Base-by-base conservation (phyloP, 1,284 basidiomycete species). In the Xanthoconium separans region DNA sequence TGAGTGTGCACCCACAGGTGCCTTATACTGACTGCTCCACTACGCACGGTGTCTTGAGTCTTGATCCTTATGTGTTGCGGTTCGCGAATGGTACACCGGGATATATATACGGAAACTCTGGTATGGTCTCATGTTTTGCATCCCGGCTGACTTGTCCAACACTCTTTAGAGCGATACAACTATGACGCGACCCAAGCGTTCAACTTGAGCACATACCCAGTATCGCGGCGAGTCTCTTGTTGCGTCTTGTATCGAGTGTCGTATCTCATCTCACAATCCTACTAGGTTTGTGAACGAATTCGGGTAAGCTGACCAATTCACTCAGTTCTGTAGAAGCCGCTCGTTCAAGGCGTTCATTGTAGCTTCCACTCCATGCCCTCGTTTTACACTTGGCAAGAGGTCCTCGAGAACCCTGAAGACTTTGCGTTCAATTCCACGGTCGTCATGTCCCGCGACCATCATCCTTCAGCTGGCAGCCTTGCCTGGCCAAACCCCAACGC, bases 311-410 rank as follows among this genome's bases (percentile, higher is more conserved):
- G n/a, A n/a, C 29, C 12, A 3, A 24, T 40, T 33, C 36, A 8
- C 16, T 2, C 10, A 42, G 5, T 30, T 20, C n/a, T 10, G 11
- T 27, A 10, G 30, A 12, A 20, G 15, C 22, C 16, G 22, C 16
- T n/a, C 13, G 2, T 45, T 45, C 4, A 13, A 54, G 15, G 2
- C 15, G 6, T n/a, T 39, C 20, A 1, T 16, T 37, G 10, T 27
- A 83, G 82, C 18, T 85, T 84, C 69, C 84, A 84, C 62, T 84
- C 83, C 0, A 80, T 84, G 76, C 82, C 84, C 0, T 85, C 81
- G 0, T 81, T 85, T 66, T 82, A 82, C 59, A 79, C 75, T 50
- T 84, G 83, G 78, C 77, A 85, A 62, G 79, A 84, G 58, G 80
- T 83, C 1, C 75, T 86, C 16, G 60, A 69, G 15, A 76, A 75